Base-by-base conservation (phyloP, 1,284 basidiomycete species). In the Dichomitus squalens region DNA sequence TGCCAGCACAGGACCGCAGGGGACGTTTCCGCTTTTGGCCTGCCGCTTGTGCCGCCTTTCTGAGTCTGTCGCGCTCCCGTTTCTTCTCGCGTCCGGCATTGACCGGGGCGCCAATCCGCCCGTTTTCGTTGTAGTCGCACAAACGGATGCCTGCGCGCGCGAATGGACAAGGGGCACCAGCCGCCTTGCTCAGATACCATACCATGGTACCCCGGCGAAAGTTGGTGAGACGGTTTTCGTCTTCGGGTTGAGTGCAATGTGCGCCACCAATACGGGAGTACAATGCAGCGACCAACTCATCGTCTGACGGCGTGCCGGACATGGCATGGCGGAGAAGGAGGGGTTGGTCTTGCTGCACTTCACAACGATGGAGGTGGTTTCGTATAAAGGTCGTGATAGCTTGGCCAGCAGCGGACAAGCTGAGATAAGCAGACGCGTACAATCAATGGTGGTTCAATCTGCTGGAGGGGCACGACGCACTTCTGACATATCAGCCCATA, bases 321-420 rank as follows among this genome's bases (percentile, higher is more conserved):
- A 90, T 78, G 34, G 79, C 74, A 66, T 90, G 87, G n/a, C 84
- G 84, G 39, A 89, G 78, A 40, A 91, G 80, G 7, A 91, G 81
- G 2, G 89, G 88, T 43, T 85, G 81, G 68, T 90, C 88, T 64
- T 87, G 80, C 60, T 90, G 83, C 4, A 70, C 71, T 49, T 90
- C 86, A 64, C 88, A 90, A 49, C 89, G 86, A 44, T 81, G 72
- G 61, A 86, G 78, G 67, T 91, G 89, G 58, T 79, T 79, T 52
- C 89, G 84, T 64, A 91, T 86, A 70, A 88, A 91, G 18, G 87
- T 88, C 4, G 88, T 89, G 68, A 91, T 89, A 16, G 89, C 87
- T 70, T 91, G 88, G 40, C 85, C 84, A 12, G 89, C 88, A 51
- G 88, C 88, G 48, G 87, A 89, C 51, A 82, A 78, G 69, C 88